Percentiles rank a stretch among this genome's conserved stretches.
These are phyloP conservation scores for Alternaria metachromatica DNA, from an alignment of 2,329 filamentous ascomycete genomes.

Conservation along the genomic window DNA sequence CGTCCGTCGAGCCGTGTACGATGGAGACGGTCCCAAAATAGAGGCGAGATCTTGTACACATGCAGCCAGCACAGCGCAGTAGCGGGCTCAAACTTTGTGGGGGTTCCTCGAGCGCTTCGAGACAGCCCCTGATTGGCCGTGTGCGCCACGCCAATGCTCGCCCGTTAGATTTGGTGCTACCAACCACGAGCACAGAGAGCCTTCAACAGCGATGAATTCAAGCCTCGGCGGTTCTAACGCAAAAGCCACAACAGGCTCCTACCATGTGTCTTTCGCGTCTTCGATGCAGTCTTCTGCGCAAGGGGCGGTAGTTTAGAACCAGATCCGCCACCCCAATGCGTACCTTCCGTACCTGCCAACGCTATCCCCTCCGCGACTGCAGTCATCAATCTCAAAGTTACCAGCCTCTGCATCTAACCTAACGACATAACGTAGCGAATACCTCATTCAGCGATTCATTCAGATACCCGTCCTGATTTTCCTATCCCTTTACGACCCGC, in stretches of 20 bases:
- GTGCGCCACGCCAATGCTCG: constrained; percentile 20
- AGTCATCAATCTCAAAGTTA: constrained; percentile 18
- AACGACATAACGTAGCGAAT: constrained; percentile 16
- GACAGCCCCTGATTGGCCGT: constrained; percentile 34
- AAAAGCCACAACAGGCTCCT: constrained; percentile 28
- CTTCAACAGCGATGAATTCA: constrained; percentile 28
- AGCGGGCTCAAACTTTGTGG: constrained; percentile 25
- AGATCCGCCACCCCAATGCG: constrained; percentile 14
- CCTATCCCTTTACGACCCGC: constrained; percentile 18
- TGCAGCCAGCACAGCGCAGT: constrained; percentile 29
- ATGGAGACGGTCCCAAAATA: constrained; percentile 33
- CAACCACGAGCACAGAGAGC: constrained; percentile 41
- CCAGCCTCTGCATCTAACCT: constrained; percentile 23
- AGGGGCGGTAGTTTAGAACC: constrained; percentile 16
- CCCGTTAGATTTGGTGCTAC: constrained; percentile 29
- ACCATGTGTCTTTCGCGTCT: constrained; percentile 16
- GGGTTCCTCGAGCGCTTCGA: constrained; percentile 38
- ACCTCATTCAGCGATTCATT: constrained; percentile 12
- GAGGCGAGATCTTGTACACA: constrained; percentile 26
- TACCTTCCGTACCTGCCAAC: constrained; percentile 10
- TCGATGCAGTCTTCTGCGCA: not conserved
- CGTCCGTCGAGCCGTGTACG: constrained; percentile 7
- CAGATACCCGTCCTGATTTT: constrained; percentile 12
- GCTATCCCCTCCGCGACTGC: constrained; percentile 26
- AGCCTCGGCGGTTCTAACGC: constrained; percentile 40